phyloP scores from a whole-genome alignment of 768 basidiomycete genomes.

The Russula sp. region DNA sequence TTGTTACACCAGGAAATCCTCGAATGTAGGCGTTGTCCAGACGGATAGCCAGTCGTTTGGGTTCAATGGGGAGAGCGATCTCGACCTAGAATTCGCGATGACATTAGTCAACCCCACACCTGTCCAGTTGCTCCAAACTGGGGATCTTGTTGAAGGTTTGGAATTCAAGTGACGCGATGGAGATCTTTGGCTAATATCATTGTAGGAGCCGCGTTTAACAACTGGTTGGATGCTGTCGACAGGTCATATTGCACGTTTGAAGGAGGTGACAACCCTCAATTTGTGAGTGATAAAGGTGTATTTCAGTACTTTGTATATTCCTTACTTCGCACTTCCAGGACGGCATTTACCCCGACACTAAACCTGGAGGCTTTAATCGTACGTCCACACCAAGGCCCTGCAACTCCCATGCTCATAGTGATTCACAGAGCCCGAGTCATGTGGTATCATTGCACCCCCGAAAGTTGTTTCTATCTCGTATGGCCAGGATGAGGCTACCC shows the following conservation, averaged over 20 bases:
- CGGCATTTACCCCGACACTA: conserved; percentile 37
- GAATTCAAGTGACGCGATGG: background rate
- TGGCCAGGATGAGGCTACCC: conserved; percentile 31
- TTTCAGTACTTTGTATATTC: background rate
- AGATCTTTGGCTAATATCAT: background rate
- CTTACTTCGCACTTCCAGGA: conserved; percentile 7
- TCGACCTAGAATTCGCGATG: conserved; percentile 69
- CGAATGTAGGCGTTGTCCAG: conserved; percentile 35
- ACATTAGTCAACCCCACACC: conserved; percentile 38
- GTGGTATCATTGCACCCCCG: conserved; percentile 34
- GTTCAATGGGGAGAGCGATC: conserved; percentile 59
- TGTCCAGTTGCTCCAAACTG: conserved; percentile 38
- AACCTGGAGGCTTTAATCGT: conserved; percentile 32
- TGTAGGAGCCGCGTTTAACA: conserved; percentile 19
- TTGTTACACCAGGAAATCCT: conserved; percentile 19
- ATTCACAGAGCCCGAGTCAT: conserved; percentile 31
- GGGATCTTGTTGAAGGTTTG: conserved; percentile 23
- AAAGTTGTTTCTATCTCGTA: conserved; percentile 42
- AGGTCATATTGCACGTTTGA: conserved; percentile 18
- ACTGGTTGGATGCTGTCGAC: conserved; percentile 25
- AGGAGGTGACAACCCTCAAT: conserved; percentile 10
- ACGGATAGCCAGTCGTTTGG: conserved; percentile 39
- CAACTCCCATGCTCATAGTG: background rate
- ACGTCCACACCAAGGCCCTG: conserved; percentile 8
- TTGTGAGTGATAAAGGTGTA: background rate